Evolutionary conservation across 345 rosid genomes (phyloP).

Genomic region (Passiflora organensis): DNA sequence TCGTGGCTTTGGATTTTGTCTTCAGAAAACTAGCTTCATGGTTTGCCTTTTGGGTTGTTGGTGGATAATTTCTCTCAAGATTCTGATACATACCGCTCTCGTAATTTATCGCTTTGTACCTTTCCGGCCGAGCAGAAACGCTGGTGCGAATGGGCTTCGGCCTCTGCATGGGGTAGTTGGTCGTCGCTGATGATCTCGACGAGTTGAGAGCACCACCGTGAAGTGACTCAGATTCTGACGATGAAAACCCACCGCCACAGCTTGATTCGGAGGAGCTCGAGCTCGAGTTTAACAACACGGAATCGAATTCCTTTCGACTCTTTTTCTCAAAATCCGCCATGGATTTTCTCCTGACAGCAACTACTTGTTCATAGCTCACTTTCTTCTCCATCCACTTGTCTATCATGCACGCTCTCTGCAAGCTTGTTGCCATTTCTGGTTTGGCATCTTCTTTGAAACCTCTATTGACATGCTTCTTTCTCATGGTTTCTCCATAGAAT

Average conservation of each 20-base stretch:
- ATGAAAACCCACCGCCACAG: conserved; percentile 23
- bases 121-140: conserved; percentile 10
- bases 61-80: conserved; percentile 1
- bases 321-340: conserved; percentile 12
- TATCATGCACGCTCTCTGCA: conserved; percentile 28
- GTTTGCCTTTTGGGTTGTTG: conserved; percentile 9
- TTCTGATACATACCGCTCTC: background rate
- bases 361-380: conserved; percentile 16
- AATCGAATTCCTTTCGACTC: conserved; percentile 3
- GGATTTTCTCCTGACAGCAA: conserved; percentile 7
- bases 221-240: conserved; percentile 20
- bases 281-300: conserved; percentile 18
- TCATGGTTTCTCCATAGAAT: conserved; percentile 17
- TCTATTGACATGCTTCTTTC: conserved; percentile 10
- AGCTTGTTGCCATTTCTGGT: conserved; percentile 9
- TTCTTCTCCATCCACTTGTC: conserved; percentile 53
- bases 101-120: background rate
- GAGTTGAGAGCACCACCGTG: conserved; percentile 8
- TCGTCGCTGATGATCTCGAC: conserved; percentile 9
- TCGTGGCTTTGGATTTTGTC: conserved; percentile 25
- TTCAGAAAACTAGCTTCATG: conserved; percentile 18
- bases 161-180: conserved; percentile 13
- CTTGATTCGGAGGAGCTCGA: conserved; percentile 24
- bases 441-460: conserved; percentile 6
- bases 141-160: conserved; percentile 17